These are phyloP conservation scores for Fusarium palustre DNA, from an alignment of 2,329 filamentous ascomycete species.

Conservation along the genomic window DNA sequence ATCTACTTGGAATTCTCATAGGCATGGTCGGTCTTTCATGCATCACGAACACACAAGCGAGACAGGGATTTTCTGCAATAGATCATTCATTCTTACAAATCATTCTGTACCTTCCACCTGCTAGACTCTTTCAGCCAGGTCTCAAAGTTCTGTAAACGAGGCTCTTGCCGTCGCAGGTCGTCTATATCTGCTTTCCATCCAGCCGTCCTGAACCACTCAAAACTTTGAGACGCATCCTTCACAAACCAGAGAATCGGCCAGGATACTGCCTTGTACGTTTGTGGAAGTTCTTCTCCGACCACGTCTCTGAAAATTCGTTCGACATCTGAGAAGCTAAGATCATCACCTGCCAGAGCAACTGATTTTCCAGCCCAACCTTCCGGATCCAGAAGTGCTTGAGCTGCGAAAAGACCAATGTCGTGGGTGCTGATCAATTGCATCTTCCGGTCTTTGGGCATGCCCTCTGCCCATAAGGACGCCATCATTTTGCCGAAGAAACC, in stretches of 20 bases:
- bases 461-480: conserved; percentile 42
- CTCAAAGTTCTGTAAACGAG: conserved; percentile 22
- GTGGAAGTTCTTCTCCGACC: conserved; percentile 12
- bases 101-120: conserved; percentile 19
- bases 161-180: neutral
- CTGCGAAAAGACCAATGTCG: conserved; percentile 42
- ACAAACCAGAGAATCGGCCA: conserved; percentile 27
- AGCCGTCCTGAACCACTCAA: conserved; percentile 28
- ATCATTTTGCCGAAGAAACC: conserved; percentile 46
- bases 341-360: conserved; percentile 18
- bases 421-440: conserved; percentile 46
- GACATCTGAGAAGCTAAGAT: conserved; percentile 14
- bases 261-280: conserved; percentile 7
- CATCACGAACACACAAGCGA: neutral
- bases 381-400: conserved; percentile 12
- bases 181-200: conserved; percentile 32
- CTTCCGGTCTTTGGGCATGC: conserved; percentile 37
- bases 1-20: rapidly evolving
- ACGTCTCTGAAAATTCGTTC: conserved; percentile 3
- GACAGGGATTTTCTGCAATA: neutral
- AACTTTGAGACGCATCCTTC: conserved; percentile 23
- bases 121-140: conserved; percentile 41
- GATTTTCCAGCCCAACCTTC: conserved; percentile 10
- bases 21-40: neutral
- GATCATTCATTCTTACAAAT: neutral